Evolutionary conservation across 371 early-diverging fungal species (phyloP), one percentile per base, ranked within the genome.

Genomic region (Rhizopus sp.): DNA sequence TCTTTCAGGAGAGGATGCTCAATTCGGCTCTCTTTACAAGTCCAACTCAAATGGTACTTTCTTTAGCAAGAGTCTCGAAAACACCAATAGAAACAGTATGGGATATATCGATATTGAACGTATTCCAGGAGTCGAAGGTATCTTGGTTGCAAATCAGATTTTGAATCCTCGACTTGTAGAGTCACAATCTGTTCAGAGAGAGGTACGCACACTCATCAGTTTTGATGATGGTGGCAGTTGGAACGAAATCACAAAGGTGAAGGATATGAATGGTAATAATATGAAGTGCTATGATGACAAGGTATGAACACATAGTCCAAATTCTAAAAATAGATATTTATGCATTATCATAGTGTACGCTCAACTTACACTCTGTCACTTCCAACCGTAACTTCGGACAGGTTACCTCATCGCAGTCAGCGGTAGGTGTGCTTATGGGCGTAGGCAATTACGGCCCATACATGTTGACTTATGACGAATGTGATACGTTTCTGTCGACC

Each of bases 61-160:
- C 66, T 97, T 93, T 68, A 82, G 85, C 46, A 83, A 82, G 47
- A 78, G 90, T 30, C 81, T 92, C 35, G 80, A 88, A 32, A 77
- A 92, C 69, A 90, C 92, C 37, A 93, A 95, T 65, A 85, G 93
- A 46, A 84, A 91, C 53, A 13, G 31, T 3, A 50, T 69, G 4
- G 97, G 95, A 13, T 72, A 75, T 17, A 89, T 95, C n/a, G 98
- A 96, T 61, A 91, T 93, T 70, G 96, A 96, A 73, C 83, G 91
- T 13, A 81, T 94, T 32, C 84, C 90, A 50, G 89, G 90, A 15
- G 82, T 92, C 7, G 87, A 91, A 55, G 95, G 94, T 15, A 85
- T 95, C 4, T 73, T 93, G 42, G 66, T 96, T 3, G 91, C 93
- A 40, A 97, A 97, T 57, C 67, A 86, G 17, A 90, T 95, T 3